phyloP scores from a whole-genome alignment of 352 stramenopile genomes.

The Phytophthora rubi region DNA sequence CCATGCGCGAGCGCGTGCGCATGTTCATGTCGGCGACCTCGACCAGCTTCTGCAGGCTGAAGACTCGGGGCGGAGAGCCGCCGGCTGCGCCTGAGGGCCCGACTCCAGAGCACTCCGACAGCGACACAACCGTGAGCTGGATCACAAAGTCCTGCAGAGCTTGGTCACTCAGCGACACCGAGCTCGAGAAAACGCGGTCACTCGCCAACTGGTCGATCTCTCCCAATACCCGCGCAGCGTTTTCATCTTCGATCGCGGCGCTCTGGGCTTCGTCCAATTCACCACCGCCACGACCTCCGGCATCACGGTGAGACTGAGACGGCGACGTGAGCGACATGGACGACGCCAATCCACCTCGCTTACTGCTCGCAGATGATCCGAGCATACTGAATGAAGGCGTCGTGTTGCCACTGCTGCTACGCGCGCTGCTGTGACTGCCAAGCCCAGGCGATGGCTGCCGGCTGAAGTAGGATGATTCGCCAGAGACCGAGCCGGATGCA shows the following conservation, averaged over 20 bases:
- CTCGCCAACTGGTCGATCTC: slow-evolving; percentile 90
- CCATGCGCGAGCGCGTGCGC: slow-evolving; percentile 94
- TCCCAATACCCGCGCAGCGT: slow-evolving; percentile 78
- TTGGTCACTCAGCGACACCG: slow-evolving; percentile 72
- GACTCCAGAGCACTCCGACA: slow-evolving; percentile 86
- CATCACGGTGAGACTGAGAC: slow-evolving; percentile 66
- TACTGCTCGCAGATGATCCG: slow-evolving; percentile 27
- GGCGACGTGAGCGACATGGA: slow-evolving; percentile 40
- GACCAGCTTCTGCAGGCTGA: slow-evolving; percentile 98
- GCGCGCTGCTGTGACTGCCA: slow-evolving; percentile 30
- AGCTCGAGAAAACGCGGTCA: slow-evolving; percentile 93
- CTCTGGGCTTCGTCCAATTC: slow-evolving; percentile 66
- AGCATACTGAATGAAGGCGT: slow-evolving; percentile 41
- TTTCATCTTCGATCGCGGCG: slow-evolving; percentile 83
- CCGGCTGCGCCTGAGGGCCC: slow-evolving; percentile 44
- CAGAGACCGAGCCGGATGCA: slow-evolving; percentile 18
- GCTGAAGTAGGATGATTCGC: slow-evolving; percentile 85
- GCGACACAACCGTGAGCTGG: slow-evolving; percentile 90
- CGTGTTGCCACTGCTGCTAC: slow-evolving; percentile 38
- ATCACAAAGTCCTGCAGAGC: slow-evolving; percentile 92
- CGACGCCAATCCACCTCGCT: slow-evolving; percentile 35
- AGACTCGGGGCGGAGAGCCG: slow-evolving; percentile 92
- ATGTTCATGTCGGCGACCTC: slow-evolving; percentile 99
- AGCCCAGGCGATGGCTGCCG: slow-evolving; percentile 46
- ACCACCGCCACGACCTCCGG: slow-evolving; percentile 31